These are phyloP conservation scores for Suzukiozyma palmioleophila DNA, from an alignment of 1,139 yeast species.

Conservation along the genomic window DNA sequence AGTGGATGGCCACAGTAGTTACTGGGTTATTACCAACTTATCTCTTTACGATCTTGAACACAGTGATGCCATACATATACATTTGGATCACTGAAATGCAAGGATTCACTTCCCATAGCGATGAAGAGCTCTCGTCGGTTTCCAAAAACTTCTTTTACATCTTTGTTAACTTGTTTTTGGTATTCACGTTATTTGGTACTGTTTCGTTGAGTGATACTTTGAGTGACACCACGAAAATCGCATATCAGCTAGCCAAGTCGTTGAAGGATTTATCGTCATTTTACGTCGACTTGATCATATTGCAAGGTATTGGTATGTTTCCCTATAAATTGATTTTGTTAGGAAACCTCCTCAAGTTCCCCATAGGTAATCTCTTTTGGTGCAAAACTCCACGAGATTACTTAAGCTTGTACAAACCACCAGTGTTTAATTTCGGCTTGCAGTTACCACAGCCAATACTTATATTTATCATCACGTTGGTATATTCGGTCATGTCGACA, in stretches of 20 bases:
- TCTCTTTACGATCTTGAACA: constrained; percentile 69
- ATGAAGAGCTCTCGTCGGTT: constrained; percentile 72
- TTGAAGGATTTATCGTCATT: constrained; percentile 67
- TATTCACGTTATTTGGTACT: constrained; percentile 79
- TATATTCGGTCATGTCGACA: constrained; percentile 61
- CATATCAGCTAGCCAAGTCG: constrained; percentile 71
- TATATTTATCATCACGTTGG: constrained; percentile 55
- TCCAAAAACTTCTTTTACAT: constrained; percentile 81
- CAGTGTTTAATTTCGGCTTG: constrained; percentile 60
- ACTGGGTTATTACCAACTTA: constrained; percentile 79
- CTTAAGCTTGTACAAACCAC: constrained; percentile 46
- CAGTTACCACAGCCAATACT: constrained; percentile 63
- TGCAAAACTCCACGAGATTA: constrained; percentile 60
- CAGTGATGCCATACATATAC: constrained; percentile 70
- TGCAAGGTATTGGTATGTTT: constrained; percentile 83
- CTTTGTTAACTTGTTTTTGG: constrained; percentile 78
- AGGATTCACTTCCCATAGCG: constrained; percentile 77
- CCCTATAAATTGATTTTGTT: constrained; percentile 67
- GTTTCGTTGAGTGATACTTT: constrained; percentile 59
- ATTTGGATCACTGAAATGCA: constrained; percentile 65
- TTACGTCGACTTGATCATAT: constrained; percentile 74
- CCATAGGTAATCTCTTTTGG: constrained; percentile 47
- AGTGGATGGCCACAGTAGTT: constrained; percentile 57
- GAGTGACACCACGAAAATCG: constrained; percentile 62
- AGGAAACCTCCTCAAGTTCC: constrained; percentile 59